Percentiles rank a stretch among this genome's conserved stretches.
Evolutionary conservation across 164 flowering plant species (phyloP).

Genomic region (Nymphaea colorata): DNA sequence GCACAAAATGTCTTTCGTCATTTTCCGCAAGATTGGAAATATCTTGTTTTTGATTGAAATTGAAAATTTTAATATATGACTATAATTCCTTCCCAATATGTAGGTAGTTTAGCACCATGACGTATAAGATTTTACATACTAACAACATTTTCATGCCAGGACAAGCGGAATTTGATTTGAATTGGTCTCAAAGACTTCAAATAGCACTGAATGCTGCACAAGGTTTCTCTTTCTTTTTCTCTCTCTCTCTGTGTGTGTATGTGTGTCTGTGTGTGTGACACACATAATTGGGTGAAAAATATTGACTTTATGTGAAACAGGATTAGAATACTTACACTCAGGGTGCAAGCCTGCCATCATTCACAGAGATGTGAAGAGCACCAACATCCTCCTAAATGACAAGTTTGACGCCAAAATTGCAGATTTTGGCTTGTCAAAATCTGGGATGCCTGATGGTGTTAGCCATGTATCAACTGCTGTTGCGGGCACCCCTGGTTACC

Average conservation of each 20-base stretch:
- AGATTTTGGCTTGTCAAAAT: constrained; percentile 40
- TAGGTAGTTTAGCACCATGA: no score
- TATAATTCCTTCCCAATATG: no score
- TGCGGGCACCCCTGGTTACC: constrained; percentile 41
- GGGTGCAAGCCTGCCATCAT: constrained; percentile 43
- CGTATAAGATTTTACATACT: no score
- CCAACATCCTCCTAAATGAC: constrained; percentile 34
- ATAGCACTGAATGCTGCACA: constrained; percentile 30
- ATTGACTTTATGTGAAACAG: constrained; percentile 11
- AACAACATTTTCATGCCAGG: no score
- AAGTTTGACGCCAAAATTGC: constrained; percentile 35
- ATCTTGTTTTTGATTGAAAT: no score
- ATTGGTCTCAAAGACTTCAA: constrained; percentile 12
- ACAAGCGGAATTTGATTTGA: no score
- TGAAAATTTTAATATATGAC: no score
- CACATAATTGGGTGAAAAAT: no score
- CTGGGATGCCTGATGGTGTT: constrained; percentile 15
- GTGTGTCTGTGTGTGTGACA: no score
- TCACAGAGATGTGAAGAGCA: constrained; percentile 40
- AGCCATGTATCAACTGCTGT: constrained; percentile 21
- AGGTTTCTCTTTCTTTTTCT: constrained; percentile 10
- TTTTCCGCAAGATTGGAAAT: no score
- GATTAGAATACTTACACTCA: constrained; percentile 39
- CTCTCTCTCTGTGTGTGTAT: neutral
- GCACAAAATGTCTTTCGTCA: no score